Percentiles rank a stretch among this genome's conserved stretches.
phyloP scores from a whole-genome alignment of 805 yeast species.

The Pichia membranifaciens region DNA sequence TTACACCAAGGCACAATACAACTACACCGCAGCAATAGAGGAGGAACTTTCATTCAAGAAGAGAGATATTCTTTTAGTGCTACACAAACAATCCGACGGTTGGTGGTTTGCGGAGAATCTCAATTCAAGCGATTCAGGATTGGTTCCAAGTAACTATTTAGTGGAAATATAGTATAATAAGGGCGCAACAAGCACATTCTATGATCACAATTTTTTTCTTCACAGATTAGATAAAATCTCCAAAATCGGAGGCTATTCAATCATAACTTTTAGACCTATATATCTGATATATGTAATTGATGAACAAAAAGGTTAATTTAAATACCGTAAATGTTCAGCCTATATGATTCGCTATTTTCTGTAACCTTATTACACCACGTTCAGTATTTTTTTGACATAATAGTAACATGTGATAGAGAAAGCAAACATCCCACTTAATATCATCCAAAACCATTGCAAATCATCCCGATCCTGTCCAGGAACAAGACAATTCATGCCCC shows the following conservation, averaged over 20 bases:
- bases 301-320: too few relatives aligned
- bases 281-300: too few relatives aligned
- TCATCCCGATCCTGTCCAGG: constrained; percentile 80
- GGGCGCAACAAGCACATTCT: too few relatives aligned
- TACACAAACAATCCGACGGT: constrained; percentile 59
- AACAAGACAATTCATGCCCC: constrained; percentile 98
- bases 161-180: constrained; percentile 24
- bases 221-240: too few relatives aligned
- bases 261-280: too few relatives aligned
- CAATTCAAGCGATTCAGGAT: constrained; percentile 41
- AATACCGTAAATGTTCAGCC: too few relatives aligned
- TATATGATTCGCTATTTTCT: too few relatives aligned
- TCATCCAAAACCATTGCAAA: constrained; percentile 60
- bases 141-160: constrained; percentile 60
- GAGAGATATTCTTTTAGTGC: constrained; percentile 48
- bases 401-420: constrained; percentile 43
- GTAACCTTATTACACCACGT: constrained; percentile 19
- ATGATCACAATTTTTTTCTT: neutral
- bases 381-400: constrained; percentile 41
- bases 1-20: constrained; percentile 51
- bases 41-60: constrained; percentile 56
- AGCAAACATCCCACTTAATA: constrained; percentile 39
- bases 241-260: too few relatives aligned
- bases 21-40: constrained; percentile 53
- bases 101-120: constrained; percentile 70